phyloP scores from a whole-genome alignment of 2,329 filamentous ascomycete genomes.

The Pseudogymnoascus sp. region DNA sequence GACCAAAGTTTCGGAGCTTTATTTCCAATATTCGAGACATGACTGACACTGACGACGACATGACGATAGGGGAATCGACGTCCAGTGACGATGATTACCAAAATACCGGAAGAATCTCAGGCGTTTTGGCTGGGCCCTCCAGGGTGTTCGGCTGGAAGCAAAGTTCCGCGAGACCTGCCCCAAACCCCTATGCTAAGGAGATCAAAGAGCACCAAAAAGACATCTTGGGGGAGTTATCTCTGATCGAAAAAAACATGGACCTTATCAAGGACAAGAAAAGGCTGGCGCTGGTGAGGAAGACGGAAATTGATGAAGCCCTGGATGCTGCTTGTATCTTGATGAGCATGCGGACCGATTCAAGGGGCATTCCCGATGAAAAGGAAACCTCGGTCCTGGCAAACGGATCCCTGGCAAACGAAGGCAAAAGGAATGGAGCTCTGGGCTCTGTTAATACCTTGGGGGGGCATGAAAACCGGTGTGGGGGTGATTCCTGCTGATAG shows the following conservation, averaged over 20 bases:
- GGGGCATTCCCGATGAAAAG: background rate
- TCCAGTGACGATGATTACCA: background rate
- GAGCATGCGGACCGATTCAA: background rate
- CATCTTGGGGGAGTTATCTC: background rate
- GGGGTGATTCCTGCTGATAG: background rate
- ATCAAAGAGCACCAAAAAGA: background rate
- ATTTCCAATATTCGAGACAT: background rate
- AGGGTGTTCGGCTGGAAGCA: background rate
- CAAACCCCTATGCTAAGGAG: background rate
- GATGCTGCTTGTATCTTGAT: slow-evolving; percentile 1
- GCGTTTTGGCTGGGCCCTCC: too few relatives aligned
- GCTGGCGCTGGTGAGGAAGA: background rate
- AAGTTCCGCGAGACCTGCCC: background rate
- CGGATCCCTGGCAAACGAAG: background rate
- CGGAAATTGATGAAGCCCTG: background rate
- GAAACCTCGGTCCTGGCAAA: background rate
- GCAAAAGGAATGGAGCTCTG: background rate
- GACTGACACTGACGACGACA: background rate
- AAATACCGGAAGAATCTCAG: background rate
- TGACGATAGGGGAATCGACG: background rate
- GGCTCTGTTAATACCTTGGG: background rate
- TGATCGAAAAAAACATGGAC: background rate
- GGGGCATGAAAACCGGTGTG: background rate
- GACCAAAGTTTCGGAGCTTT: background rate
- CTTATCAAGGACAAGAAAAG: background rate